Evolutionary conservation across 768 basidiomycete genomes (phyloP).

Genomic region (Tricholoma saponaceum): DNA sequence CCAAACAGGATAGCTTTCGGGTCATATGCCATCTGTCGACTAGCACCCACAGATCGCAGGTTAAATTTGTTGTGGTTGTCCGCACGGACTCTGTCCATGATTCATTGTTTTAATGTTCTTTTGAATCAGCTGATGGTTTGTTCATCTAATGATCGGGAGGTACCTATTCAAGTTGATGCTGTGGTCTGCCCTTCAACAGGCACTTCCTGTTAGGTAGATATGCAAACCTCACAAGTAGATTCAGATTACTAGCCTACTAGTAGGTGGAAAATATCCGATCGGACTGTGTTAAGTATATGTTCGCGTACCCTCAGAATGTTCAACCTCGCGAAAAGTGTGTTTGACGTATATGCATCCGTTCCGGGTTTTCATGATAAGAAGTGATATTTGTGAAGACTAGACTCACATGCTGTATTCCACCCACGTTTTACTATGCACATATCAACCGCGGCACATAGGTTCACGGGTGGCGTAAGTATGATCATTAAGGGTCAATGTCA

Average conservation of each 20-base stretch:
- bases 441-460: background rate
- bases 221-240: too few relatives aligned
- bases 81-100: too few relatives aligned
- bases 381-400: background rate
- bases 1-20: background rate
- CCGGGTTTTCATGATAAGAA: background rate
- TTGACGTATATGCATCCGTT: background rate
- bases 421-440: background rate
- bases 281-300: background rate
- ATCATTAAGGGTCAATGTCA: background rate
- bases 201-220: background rate
- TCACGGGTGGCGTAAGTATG: background rate
- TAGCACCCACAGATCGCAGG: background rate
- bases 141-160: background rate
- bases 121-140: background rate
- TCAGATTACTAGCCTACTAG: too few relatives aligned
- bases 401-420: background rate
- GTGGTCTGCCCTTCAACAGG: background rate
- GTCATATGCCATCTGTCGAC: background rate
- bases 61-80: background rate
- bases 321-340: background rate
- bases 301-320: background rate
- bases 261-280: background rate
- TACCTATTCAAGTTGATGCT: background rate
- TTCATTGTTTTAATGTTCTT: background rate